Evolutionary conservation across 169 alveolate genomes (phyloP).

Genomic region (Plasmodium inui): DNA sequence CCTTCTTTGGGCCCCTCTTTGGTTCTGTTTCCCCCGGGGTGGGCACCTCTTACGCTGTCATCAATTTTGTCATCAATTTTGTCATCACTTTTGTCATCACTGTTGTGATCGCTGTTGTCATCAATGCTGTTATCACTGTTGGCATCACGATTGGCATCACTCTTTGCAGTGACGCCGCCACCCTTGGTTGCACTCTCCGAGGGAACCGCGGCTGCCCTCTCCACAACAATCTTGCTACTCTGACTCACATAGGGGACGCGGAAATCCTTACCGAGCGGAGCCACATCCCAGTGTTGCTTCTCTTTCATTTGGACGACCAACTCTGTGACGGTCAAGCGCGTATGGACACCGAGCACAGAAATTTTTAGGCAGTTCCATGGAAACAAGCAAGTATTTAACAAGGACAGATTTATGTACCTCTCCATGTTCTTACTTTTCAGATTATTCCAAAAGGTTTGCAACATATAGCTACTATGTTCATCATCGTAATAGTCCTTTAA

Average conservation of each 20-base stretch:
- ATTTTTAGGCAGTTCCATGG: constrained; percentile 23
- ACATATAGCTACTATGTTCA: constrained; percentile 12
- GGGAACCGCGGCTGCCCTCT: not conserved
- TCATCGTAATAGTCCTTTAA: constrained; percentile 22
- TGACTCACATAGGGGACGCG: constrained; percentile 27
- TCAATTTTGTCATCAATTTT: not conserved
- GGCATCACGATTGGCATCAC: not conserved
- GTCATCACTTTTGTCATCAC: not conserved
- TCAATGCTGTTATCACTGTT: not conserved
- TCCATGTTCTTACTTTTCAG: constrained; percentile 59
- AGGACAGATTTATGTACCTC: constrained; percentile 62
- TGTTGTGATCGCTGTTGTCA: not conserved
- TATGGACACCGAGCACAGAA: constrained; percentile 25
- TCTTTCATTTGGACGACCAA: constrained; percentile 13
- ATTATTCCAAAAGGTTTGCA: constrained; percentile 52
- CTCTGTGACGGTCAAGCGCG: constrained; percentile 6
- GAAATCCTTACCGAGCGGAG: not conserved
- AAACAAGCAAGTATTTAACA: constrained; percentile 61
- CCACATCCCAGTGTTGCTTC: not conserved
- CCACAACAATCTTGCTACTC: constrained; percentile 25
- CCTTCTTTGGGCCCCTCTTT: not conserved
- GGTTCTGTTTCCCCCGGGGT: not conserved
- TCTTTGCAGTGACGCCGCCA: no score
- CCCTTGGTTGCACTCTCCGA: not conserved
- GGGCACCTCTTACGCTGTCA: not conserved